Evolutionary conservation across 495 filamentous ascomycete species (phyloP).

Genomic region (Schizothecium vesticola): DNA sequence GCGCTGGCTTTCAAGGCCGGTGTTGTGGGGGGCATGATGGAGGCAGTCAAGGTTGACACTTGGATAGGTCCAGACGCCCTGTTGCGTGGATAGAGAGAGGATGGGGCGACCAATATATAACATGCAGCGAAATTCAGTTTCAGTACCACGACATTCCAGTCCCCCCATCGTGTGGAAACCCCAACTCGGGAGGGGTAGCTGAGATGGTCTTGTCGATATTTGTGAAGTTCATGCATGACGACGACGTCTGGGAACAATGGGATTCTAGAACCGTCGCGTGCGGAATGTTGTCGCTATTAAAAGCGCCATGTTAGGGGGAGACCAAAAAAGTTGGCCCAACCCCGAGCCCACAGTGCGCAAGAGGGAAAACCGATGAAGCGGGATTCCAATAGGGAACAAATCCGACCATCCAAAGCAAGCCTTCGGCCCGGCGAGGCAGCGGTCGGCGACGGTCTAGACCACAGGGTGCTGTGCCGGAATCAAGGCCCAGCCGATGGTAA

Average conservation of each 20-base stretch:
- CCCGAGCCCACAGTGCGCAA: too few relatives aligned
- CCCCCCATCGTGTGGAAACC: not conserved
- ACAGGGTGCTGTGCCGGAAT: constrained; percentile 13
- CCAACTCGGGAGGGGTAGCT: too few relatives aligned
- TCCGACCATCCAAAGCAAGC: not conserved
- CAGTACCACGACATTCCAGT: not conserved
- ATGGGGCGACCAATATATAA: not conserved
- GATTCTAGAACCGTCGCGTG: not conserved
- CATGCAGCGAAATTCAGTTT: not conserved
- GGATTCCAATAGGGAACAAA: not conserved
- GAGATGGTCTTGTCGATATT: too few relatives aligned
- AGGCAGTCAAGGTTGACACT: not conserved
- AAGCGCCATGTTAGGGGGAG: not conserved
- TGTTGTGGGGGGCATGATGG: too few relatives aligned
- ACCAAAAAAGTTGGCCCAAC: not conserved
- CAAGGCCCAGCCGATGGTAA: constrained; percentile 15
- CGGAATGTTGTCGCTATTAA: not conserved
- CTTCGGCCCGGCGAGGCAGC: constrained; percentile 6
- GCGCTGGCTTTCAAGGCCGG: not conserved
- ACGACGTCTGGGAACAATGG: not conserved
- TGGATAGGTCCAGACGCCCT: not conserved
- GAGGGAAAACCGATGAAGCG: not conserved
- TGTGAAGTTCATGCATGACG: too few relatives aligned
- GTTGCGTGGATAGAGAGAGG: not conserved
- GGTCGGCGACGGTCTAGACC: constrained; percentile 30